These are phyloP conservation scores for Modicella reniformis DNA, from an alignment of 371 early-diverging fungal genomes.

Conservation along the genomic window DNA sequence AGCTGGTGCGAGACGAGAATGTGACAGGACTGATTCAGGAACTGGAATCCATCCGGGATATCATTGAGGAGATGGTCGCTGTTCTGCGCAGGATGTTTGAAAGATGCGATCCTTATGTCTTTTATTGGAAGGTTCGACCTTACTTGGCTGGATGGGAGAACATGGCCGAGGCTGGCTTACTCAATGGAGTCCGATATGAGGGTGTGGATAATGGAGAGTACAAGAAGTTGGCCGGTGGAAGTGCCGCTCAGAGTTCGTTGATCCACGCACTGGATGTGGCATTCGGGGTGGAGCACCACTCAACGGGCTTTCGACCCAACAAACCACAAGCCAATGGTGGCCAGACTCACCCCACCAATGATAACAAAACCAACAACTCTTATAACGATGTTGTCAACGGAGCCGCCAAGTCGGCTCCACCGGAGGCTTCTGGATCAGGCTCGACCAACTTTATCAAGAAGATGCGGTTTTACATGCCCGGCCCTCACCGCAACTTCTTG, in stretches of 20 bases:
- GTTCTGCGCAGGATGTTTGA: slow-evolving; percentile 90
- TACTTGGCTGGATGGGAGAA: slow-evolving; percentile 95
- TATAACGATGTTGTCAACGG: slow-evolving; percentile 37
- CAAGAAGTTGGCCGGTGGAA: slow-evolving; percentile 90
- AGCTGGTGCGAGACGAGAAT: slow-evolving; percentile 66
- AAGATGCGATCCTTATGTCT: slow-evolving; percentile 93
- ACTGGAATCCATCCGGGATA: slow-evolving; percentile 64
- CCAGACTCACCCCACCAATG: background rate
- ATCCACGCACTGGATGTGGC: slow-evolving; percentile 93
- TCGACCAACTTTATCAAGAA: slow-evolving; percentile 78
- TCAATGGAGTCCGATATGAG: slow-evolving; percentile 90
- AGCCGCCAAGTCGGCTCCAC: slow-evolving; percentile 41
- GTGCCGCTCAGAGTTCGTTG: slow-evolving; percentile 94
- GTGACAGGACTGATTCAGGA: slow-evolving; percentile 58
- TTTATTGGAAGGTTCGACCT: slow-evolving; percentile 92
- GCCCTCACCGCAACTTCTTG: slow-evolving; percentile 86
- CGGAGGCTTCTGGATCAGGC: slow-evolving; percentile 60
- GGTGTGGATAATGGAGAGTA: slow-evolving; percentile 83
- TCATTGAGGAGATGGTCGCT: slow-evolving; percentile 69
- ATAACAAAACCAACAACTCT: slow-evolving; percentile 6
- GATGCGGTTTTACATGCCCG: slow-evolving; percentile 95
- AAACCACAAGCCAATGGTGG: slow-evolving; percentile 30
- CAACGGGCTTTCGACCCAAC: slow-evolving; percentile 68
- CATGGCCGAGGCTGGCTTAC: slow-evolving; percentile 85
- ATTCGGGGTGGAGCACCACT: slow-evolving; percentile 90